Conservation (phyloP, 2,329 filamentous ascomycete species). For the Penicillium polonicum region DNA sequence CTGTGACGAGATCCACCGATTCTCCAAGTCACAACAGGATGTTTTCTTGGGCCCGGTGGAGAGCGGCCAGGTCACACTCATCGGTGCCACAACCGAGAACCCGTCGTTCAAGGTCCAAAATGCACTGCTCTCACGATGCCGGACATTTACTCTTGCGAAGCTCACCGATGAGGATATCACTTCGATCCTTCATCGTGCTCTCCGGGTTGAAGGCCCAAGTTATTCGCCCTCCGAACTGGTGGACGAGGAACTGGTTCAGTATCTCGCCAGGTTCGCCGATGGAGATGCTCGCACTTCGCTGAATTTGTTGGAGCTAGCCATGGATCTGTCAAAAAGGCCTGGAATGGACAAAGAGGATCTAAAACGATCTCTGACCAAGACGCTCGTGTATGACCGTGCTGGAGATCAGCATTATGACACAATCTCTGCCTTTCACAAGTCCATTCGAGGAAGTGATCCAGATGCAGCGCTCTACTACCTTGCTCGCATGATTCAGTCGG, state of each 20-base stretch:
- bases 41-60: constrained; percentile 93
- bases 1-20: constrained; percentile 94
- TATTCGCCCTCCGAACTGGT: constrained; percentile 58
- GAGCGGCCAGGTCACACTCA: constrained; percentile 82
- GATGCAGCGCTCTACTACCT: constrained; percentile 94
- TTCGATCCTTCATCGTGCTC: constrained; percentile 72
- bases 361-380: constrained; percentile 82
- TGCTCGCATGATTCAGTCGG: constrained; percentile 90
- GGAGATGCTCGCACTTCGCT: constrained; percentile 91
- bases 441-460: constrained; percentile 79
- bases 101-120: constrained; percentile 90
- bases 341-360: constrained; percentile 71
- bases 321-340: constrained; percentile 67
- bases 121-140: constrained; percentile 82
- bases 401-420: constrained; percentile 98
- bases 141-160: constrained; percentile 82
- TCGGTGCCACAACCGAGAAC: constrained; percentile 96
- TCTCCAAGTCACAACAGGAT: constrained; percentile 90
- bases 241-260: constrained; percentile 72
- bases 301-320: constrained; percentile 85
- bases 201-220: constrained; percentile 59
- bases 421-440: constrained; percentile 96
- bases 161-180: constrained; percentile 70
- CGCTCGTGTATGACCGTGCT: constrained; percentile 88
- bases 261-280: constrained; percentile 83